Evolutionary conservation across 2,329 filamentous ascomycete species (phyloP).

Genomic region (Claviceps purpurea): DNA sequence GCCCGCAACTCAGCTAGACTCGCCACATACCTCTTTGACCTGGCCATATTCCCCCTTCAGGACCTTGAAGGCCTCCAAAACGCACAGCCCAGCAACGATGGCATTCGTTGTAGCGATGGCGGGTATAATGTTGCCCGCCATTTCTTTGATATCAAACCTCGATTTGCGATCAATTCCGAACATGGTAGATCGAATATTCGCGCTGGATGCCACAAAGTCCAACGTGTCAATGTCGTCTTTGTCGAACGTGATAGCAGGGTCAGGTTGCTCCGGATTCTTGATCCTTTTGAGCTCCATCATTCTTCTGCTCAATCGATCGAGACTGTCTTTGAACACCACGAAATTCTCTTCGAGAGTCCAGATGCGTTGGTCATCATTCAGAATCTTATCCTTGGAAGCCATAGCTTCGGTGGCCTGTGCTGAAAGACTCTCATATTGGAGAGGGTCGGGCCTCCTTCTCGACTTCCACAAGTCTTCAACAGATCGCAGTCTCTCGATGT

Average conservation of each 20-base stretch:
- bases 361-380: slow-evolving; percentile 55
- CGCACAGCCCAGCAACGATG: slow-evolving; percentile 84
- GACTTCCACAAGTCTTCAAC: slow-evolving; percentile 98
- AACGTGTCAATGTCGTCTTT: slow-evolving; percentile 94
- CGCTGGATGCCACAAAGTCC: slow-evolving; percentile 83
- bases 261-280: slow-evolving; percentile 32
- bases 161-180: slow-evolving; percentile 83
- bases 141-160: slow-evolving; percentile 95
- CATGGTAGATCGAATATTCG: slow-evolving; percentile 78
- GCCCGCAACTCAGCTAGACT: neutral
- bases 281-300: slow-evolving; percentile 48
- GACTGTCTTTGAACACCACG: slow-evolving; percentile 71
- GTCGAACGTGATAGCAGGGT: slow-evolving; percentile 72
- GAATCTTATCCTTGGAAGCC: slow-evolving; percentile 38
- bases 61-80: slow-evolving; percentile 86
- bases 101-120: slow-evolving; percentile 97
- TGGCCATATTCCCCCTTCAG: slow-evolving; percentile 56
- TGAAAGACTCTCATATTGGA: slow-evolving; percentile 53
- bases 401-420: slow-evolving; percentile 35
- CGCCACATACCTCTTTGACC: slow-evolving; percentile 53
- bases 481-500: slow-evolving; percentile 67
- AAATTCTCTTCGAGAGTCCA: slow-evolving; percentile 83
- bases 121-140: slow-evolving; percentile 98
- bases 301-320: slow-evolving; percentile 63
- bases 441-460: slow-evolving; percentile 56